These are phyloP conservation scores for Cladobotryum protrusum DNA, from an alignment of 2,329 filamentous ascomycete genomes.

Conservation along the genomic window DNA sequence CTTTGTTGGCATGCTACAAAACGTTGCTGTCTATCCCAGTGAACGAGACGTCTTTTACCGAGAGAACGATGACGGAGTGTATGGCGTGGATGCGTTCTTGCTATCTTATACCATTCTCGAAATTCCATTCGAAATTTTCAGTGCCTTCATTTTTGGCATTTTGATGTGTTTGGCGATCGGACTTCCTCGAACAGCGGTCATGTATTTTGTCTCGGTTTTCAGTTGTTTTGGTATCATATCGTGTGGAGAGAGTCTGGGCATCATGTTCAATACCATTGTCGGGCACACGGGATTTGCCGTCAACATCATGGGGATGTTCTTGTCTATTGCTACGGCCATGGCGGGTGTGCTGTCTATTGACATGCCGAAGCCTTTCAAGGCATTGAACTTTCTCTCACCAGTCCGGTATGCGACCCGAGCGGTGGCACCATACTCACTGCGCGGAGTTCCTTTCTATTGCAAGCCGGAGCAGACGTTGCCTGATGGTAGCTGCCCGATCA, in stretches of 20 bases:
- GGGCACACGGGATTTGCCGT: constrained; percentile 68
- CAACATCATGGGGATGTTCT: constrained; percentile 62
- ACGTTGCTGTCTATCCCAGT: constrained; percentile 65
- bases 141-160: constrained; percentile 58
- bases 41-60: constrained; percentile 72
- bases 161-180: constrained; percentile 59
- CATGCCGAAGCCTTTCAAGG: constrained; percentile 59
- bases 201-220: constrained; percentile 63
- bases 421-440: constrained; percentile 59
- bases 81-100: constrained; percentile 64
- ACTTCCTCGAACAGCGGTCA: constrained; percentile 52
- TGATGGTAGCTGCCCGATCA: constrained; percentile 57
- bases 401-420: constrained; percentile 64
- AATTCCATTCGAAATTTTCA: constrained; percentile 63
- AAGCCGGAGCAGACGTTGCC: constrained; percentile 51
- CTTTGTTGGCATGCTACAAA: constrained; percentile 73
- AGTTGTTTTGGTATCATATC: constrained; percentile 68
- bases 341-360: constrained; percentile 64
- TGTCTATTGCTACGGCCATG: constrained; percentile 66
- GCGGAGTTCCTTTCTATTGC: constrained; percentile 58
- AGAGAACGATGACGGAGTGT: constrained; percentile 67
- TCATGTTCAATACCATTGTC: constrained; percentile 75
- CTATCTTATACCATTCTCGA: constrained; percentile 64
- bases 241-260: constrained; percentile 69
- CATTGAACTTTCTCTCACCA: constrained; percentile 65